Percentiles rank a stretch among this genome's conserved stretches.
Conservation (phyloP, 2,329 filamentous ascomycete species). For the Verticillium klebahnii region DNA sequence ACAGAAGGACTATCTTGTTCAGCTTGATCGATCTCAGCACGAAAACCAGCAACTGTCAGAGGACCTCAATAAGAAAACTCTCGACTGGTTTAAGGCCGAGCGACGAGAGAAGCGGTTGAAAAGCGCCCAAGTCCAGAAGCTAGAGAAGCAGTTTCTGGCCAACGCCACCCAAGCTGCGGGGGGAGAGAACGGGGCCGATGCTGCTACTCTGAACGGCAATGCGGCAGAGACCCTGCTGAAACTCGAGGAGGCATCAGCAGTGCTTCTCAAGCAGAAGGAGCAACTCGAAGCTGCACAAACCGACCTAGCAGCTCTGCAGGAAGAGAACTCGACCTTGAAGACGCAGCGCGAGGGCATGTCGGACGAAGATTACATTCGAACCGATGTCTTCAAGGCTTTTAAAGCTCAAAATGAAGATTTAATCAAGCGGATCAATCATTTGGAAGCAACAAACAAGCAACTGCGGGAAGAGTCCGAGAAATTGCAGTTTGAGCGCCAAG, state of each 20-base stretch:
- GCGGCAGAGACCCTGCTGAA: conserved; percentile 67
- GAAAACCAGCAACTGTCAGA: conserved; percentile 85
- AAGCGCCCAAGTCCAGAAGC: conserved; percentile 83
- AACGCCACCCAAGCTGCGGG: conserved; percentile 50
- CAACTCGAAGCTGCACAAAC: conserved; percentile 75
- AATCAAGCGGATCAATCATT: conserved; percentile 83
- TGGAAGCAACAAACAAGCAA: conserved; percentile 84
- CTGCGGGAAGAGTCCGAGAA: conserved; percentile 82
- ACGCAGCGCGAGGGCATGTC: conserved; percentile 65
- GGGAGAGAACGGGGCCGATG: conserved; percentile 50
- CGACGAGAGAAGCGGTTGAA: conserved; percentile 88
- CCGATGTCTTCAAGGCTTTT: conserved; percentile 88
- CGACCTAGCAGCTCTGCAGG: conserved; percentile 69
- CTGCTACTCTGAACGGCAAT: conserved; percentile 49
- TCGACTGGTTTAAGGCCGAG: conserved; percentile 92
- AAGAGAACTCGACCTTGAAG: conserved; percentile 74
- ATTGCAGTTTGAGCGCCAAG: conserved; percentile 76
- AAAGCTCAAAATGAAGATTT: conserved; percentile 89
- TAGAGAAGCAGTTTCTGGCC: conserved; percentile 83
- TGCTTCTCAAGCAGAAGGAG: conserved; percentile 78
- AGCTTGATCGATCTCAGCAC: conserved; percentile 67
- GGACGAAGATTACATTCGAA: conserved; percentile 91
- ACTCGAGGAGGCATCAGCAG: conserved; percentile 72
- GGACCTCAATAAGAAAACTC: conserved; percentile 80
- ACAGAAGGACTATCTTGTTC: conserved; percentile 76